phyloP scores from a whole-genome alignment of 345 rosid genomes.

The Anastatica hierochuntica region DNA sequence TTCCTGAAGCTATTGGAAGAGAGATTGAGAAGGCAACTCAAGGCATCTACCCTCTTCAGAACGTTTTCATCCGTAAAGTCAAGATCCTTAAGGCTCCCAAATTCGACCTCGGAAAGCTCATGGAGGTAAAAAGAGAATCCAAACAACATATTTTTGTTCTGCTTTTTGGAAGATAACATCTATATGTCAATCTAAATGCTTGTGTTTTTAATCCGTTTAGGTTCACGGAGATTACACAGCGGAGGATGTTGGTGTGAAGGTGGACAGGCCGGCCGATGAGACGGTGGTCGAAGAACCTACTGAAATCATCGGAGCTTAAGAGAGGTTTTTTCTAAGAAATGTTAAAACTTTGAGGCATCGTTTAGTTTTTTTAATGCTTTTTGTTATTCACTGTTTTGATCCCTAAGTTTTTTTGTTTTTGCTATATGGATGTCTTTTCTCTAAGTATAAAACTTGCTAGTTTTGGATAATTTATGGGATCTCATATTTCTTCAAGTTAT shows the following conservation, averaged over 20 bases:
- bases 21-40: conserved; percentile 87
- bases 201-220: conserved; percentile 23
- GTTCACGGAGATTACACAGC: conserved; percentile 71
- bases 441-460: conserved; percentile 7
- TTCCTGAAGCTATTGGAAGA: conserved; percentile 75
- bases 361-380: conserved; percentile 1
- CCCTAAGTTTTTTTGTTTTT: not conserved
- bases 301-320: conserved; percentile 50
- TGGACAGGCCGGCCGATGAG: conserved; percentile 83
- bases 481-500: not conserved
- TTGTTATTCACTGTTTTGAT: not conserved
- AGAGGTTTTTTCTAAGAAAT: conserved; percentile 3
- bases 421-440: conserved; percentile 8
- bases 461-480: conserved; percentile 12
- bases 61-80: conserved; percentile 83
- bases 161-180: not conserved
- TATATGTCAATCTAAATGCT: not conserved
- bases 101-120: conserved; percentile 95
- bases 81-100: conserved; percentile 93
- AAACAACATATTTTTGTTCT: too few species aligned
- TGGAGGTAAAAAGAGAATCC: conserved; percentile 47
- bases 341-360: not conserved
- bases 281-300: conserved; percentile 45
- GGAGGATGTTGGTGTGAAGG: conserved; percentile 73
- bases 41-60: conserved; percentile 76